Percentiles rank a stretch among this genome's conserved stretches.
These are phyloP conservation scores for Trichoderma cornu-damae DNA, from an alignment of 2,329 filamentous ascomycete species.

Conservation along the genomic window DNA sequence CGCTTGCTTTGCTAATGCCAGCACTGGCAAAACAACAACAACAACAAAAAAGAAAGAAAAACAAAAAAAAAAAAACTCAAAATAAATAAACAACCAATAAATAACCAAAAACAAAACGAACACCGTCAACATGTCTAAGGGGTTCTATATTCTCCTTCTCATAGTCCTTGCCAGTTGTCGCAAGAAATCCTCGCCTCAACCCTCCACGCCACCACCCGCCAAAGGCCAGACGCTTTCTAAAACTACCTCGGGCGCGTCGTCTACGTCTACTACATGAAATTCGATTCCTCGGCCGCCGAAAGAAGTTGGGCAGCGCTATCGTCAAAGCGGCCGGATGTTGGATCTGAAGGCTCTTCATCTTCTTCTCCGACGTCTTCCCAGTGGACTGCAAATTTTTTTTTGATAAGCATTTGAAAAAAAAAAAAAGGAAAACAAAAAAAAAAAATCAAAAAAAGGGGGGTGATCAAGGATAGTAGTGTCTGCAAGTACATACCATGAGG, in stretches of 20 bases:
- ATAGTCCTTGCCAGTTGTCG: not conserved
- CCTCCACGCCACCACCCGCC: not conserved
- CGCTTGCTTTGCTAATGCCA: no score
- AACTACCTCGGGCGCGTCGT: not conserved
- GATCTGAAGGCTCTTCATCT: constrained; percentile 22
- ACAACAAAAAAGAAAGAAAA: no score
- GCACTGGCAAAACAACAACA: no score
- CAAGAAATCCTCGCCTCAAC: constrained; percentile 1
- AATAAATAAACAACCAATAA: not conserved
- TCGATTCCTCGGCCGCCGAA: constrained; percentile 26
- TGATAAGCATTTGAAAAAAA: not conserved
- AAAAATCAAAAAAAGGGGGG: no score
- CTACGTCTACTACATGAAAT: constrained; percentile 26
- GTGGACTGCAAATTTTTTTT: constrained; percentile 26
- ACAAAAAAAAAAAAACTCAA: not conserved
- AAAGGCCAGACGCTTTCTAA: not conserved
- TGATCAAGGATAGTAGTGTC: no score
- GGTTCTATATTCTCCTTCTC: not conserved
- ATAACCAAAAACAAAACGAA: not conserved
- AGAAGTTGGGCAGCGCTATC: not conserved
- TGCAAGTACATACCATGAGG: constrained; percentile 56
- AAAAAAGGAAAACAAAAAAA: no score
- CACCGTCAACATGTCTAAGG: not conserved
- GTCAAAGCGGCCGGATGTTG: not conserved
- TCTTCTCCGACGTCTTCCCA: constrained; percentile 33